phyloP scores from a whole-genome alignment of 345 rosid genomes.

The Eucalyptus pauciflora region DNA sequence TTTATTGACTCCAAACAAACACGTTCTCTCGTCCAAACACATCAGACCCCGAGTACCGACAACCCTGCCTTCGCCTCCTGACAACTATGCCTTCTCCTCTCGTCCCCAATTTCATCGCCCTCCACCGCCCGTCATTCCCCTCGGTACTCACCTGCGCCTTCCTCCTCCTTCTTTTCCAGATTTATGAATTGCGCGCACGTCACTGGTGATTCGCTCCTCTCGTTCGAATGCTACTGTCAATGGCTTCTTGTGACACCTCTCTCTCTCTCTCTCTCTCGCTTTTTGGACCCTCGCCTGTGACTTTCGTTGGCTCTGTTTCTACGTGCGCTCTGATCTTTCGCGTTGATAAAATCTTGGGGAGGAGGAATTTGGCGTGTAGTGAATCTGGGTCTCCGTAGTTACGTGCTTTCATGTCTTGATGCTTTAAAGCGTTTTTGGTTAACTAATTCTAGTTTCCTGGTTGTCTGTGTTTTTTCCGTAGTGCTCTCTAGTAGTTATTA shows the following conservation, averaged over 20 bases:
- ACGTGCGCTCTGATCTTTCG: not conserved
- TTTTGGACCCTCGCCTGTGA: not conserved
- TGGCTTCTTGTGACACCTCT: constrained; percentile 27
- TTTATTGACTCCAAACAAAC: no score
- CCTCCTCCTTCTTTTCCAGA: not conserved
- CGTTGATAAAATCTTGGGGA: not conserved
- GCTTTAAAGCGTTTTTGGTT: not conserved
- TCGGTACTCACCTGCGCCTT: not conserved
- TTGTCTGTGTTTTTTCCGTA: not conserved
- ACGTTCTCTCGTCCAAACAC: no score
- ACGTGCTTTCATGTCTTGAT: not conserved
- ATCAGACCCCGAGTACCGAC: no score
- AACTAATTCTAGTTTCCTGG: not conserved
- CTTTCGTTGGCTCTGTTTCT: not conserved
- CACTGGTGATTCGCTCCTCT: not conserved
- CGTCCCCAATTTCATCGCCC: no score
- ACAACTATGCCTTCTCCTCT: no score
- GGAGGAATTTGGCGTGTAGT: not conserved
- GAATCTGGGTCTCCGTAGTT: not conserved
- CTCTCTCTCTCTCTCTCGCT: not conserved
- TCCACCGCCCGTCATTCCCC: not conserved
- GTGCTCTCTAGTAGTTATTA: not conserved
- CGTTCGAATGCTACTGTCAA: not conserved
- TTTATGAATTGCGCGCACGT: not conserved
- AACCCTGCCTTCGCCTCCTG: no score